Conservation (phyloP, 305 asterid genomes). For the Andrographis paniculata region DNA sequence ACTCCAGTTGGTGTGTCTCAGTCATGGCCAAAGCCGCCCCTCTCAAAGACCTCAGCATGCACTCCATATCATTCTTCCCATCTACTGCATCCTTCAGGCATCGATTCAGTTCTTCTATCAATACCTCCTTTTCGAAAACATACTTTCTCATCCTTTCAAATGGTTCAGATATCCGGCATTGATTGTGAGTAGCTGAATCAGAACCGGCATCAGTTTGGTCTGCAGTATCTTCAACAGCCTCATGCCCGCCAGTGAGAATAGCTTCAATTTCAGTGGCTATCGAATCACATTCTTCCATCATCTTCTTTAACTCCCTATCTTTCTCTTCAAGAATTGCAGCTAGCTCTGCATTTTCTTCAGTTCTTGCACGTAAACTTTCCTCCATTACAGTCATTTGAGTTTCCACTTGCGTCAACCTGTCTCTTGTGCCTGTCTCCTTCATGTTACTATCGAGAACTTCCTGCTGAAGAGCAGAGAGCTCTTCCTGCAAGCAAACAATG, state of each 20-base stretch:
- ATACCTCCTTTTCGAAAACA: constrained; percentile 56
- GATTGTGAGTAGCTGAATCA: constrained; percentile 37
- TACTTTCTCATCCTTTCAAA: constrained; percentile 55
- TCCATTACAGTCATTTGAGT: constrained; percentile 43
- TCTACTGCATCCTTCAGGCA: constrained; percentile 67
- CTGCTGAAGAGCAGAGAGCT: constrained; percentile 73
- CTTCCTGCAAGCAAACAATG: constrained; percentile 95
- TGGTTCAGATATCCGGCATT: constrained; percentile 53
- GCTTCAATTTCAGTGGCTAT: constrained; percentile 55
- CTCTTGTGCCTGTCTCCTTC: constrained; percentile 59
- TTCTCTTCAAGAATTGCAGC: constrained; percentile 43
- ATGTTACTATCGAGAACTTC: constrained; percentile 57
- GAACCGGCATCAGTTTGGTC: constrained; percentile 51
- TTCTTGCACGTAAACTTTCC: constrained; percentile 30
- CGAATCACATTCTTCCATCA: constrained; percentile 53
- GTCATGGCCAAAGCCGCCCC: constrained; percentile 86
- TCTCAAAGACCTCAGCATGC: constrained; percentile 91
- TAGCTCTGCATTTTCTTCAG: constrained; percentile 46
- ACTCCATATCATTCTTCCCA: constrained; percentile 63
- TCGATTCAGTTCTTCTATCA: constrained; percentile 59
- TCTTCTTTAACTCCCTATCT: constrained; percentile 38
- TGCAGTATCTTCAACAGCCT: constrained; percentile 56
- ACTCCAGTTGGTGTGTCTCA: constrained; percentile 79
- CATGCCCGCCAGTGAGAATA: constrained; percentile 62
- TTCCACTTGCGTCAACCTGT: constrained; percentile 33